These are phyloP conservation scores for Backusella luteola DNA, from an alignment of 192 early-diverging fungal genomes.

Conservation along the genomic window DNA sequence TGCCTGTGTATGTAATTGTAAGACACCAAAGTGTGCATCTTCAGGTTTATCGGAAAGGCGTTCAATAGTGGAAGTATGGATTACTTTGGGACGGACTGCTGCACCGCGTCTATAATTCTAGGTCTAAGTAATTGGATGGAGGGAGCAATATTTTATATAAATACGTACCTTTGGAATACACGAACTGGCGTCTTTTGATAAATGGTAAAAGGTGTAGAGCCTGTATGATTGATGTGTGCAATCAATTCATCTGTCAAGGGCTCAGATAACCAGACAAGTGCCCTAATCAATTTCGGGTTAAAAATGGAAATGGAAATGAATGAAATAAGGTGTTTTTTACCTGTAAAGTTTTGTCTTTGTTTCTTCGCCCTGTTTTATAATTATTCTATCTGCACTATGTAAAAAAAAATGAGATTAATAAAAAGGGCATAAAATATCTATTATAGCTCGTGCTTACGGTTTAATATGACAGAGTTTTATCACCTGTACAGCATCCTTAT, in stretches of 20 bases:
- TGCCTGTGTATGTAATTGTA: conserved; percentile 78
- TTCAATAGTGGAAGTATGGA: conserved; percentile 13
- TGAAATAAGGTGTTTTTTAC: background rate
- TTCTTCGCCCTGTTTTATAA: conserved; percentile 77
- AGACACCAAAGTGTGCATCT: conserved; percentile 47
- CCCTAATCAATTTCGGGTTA: conserved; percentile 29
- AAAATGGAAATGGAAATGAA: background rate
- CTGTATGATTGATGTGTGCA: conserved; percentile 50
- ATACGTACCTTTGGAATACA: conserved; percentile 62
- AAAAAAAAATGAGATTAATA: conserved; percentile 2
- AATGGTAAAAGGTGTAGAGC: conserved; percentile 46
- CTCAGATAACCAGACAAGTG: conserved; percentile 66
- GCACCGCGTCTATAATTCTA: background rate
- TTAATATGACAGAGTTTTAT: conserved; percentile 45
- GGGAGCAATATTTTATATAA: background rate
- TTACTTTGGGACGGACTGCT: conserved; percentile 20
- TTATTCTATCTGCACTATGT: conserved; percentile 46
- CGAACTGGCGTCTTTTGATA: conserved; percentile 72
- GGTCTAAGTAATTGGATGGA: background rate
- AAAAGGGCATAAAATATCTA: background rate
- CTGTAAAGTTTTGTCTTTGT: conserved; percentile 70
- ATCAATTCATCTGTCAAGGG: conserved; percentile 51
- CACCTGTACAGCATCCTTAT: conserved; percentile 53
- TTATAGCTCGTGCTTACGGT: conserved; percentile 25
- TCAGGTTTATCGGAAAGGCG: background rate